phyloP scores from a whole-genome alignment of 805 yeast genomes.

The Kazachstania psychrophila region DNA sequence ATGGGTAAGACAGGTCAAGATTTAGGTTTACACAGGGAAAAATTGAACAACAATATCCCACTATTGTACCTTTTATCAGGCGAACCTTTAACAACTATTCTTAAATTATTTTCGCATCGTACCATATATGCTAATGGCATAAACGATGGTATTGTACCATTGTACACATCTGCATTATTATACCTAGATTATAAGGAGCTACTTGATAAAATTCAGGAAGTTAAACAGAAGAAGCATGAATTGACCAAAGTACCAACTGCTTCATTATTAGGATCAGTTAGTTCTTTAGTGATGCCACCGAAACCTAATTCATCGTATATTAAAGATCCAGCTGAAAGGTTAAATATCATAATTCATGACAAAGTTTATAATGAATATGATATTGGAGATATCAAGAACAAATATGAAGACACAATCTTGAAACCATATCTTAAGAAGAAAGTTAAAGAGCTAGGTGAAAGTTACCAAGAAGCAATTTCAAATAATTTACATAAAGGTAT shows the following conservation, averaged over 20 bases:
- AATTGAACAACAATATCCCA: conserved; percentile 39
- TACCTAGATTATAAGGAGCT: conserved; percentile 57
- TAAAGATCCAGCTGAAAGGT: conserved; percentile 47
- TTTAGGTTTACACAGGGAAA: conserved; percentile 42
- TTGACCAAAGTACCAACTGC: conserved; percentile 30
- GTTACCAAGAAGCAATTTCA: conserved; percentile 76
- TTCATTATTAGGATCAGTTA: conserved; percentile 56
- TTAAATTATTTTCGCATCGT: conserved; percentile 49
- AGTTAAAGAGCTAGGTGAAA: conserved; percentile 50
- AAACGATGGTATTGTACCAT: conserved; percentile 76
- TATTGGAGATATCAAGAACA: conserved; percentile 12
- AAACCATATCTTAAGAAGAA: conserved; percentile 8
- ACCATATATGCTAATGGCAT: conserved; percentile 67
- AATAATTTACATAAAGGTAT: conserved; percentile 74
- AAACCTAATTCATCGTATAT: conserved; percentile 48
- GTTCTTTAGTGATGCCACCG: conserved; percentile 52
- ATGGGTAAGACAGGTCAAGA: conserved; percentile 79
- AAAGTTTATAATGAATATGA: conserved; percentile 42
- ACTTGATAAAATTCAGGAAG: conserved; percentile 22
- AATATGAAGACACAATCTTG: conserved; percentile 21
- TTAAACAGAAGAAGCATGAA: conserved; percentile 6
- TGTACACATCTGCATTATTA: conserved; percentile 60
- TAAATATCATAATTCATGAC: conserved; percentile 53
- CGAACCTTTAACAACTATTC: conserved; percentile 46
- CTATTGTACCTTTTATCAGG: conserved; percentile 53